Evolutionary conservation across 2,329 filamentous ascomycete species (phyloP), one percentile per base, ranked within the genome.

Genomic region (Scytalidium sp.): DNA sequence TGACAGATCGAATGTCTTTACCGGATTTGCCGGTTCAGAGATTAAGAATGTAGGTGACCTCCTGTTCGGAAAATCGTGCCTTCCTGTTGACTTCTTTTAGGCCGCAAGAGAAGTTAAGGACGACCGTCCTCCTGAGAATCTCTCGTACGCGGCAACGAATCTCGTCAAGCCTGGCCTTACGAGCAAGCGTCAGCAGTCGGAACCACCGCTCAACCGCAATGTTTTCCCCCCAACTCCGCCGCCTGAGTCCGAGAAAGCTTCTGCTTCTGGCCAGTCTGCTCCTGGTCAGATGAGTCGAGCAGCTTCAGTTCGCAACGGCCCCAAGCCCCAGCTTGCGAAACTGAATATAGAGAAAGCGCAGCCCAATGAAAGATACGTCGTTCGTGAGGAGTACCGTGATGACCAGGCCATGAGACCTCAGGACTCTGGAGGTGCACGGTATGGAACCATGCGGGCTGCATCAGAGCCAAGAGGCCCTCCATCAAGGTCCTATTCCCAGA

Each of bases 171-270:
- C 90, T 25, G 88, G 88, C 45, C 75, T 97, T 27, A 80, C 81
- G 59, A 93, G 88, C 63, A 83, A 88, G 56, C 81, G 88, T 6
- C 90, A 95, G 62, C 90, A 94, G 64, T 94, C 89, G 17, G 91
- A 94, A 64, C 90, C 90, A 8, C 89, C 90, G 1, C 75, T 84
- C 56, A 83, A 81, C 64, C 84, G 90, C 60, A 89, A 88, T 61
- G 81, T 93, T 55, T 97, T 97, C 73, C 94, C 94, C 17, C 94
- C 94, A n/a, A 97, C 94, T n/a, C 94, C 94, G 39, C 94, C 94
- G 6, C 94, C 94, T 5, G 94, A 99, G 74, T 81, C 82, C 54
- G 91, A 97, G 58, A 87, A 85, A 61, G 69, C 70, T 20, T 54
- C 50, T 15, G 50, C 21, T 47, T n/a, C n/a, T n/a, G n/a, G n/a